Base-by-base conservation (phyloP, 2,329 filamentous ascomycete genomes). In the Hypoxylon sp. region DNA sequence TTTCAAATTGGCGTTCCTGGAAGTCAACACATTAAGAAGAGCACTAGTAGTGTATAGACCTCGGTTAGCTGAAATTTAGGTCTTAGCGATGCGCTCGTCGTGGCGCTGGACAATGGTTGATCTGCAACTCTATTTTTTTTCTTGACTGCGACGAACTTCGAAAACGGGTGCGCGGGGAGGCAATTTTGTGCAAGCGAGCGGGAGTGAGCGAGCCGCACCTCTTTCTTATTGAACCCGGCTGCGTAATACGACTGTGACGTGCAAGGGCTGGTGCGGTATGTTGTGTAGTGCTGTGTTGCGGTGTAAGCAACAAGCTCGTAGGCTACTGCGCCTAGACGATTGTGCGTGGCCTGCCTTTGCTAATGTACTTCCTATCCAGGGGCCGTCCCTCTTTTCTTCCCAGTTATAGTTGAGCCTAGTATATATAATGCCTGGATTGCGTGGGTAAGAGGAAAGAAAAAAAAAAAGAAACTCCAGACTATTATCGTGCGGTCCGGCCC, bases 181-280 rank as follows among this genome's bases (percentile, higher is more conserved):
- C 57, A 64, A 71, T 72, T 73, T 70, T 68, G 68, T 65, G 62
- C 53, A 65, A 70, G 67, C 61, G 60, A 72, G 72, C 71, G 70
- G 74, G 70, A 74, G 71, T 72, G 69, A 68, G 68, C 69, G 69
- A 75, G 68, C 72, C 73, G 73, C 73, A 71, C 72, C 69, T 72
- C 58, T 58, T 69, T 69, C 73, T 74, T 72, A 66, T 65, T 69
- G 68, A 73, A 62, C 71, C 60, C 72, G 63, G 70, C 73, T 71
- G 73, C 73, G 74, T 73, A 74, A 74, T 75, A 74, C 72, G 73
- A 76, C 72, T 52, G 67, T 65, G 68, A 69, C 58, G 57, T 67
- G 62, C 67, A 70, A 69, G 65, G 64, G 67, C 60, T 36, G 55
- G 57, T 57, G 53, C 63, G 63, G 63, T 63, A 64, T 52, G 62